phyloP scores from a whole-genome alignment of 139 green algal species.

The Closterium sp. region DNA sequence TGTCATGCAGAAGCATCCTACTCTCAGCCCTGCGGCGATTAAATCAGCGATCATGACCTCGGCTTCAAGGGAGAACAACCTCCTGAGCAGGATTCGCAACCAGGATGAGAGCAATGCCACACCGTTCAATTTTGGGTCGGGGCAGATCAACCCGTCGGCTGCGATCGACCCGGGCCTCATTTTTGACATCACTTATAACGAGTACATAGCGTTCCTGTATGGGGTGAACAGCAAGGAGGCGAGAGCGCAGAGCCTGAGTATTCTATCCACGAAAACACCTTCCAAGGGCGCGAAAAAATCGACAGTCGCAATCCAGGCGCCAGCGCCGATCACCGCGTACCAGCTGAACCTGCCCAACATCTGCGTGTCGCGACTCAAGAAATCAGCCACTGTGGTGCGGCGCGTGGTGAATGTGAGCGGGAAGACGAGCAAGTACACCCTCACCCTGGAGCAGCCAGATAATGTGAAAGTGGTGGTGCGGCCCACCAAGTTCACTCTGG shows the following conservation, averaged over 20 bases:
- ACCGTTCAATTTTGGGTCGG: slow-evolving; percentile 22
- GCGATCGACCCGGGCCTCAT: slow-evolving; percentile 16
- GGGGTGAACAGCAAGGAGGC: neutral
- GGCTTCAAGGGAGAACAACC: neutral
- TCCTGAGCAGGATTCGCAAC: neutral
- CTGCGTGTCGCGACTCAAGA: neutral
- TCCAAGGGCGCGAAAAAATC: neutral
- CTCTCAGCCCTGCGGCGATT: neutral
- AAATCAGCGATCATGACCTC: slow-evolving; percentile 32
- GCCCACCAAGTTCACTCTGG: neutral
- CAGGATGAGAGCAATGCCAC: neutral
- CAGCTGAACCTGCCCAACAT: slow-evolving; percentile 26
- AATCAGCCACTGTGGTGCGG: slow-evolving; percentile 1
- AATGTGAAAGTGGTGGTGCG: slow-evolving; percentile 11
- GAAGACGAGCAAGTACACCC: neutral
- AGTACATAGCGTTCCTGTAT: slow-evolving; percentile 27
- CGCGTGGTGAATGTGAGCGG: slow-evolving; percentile 1
- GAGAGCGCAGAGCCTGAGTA: neutral
- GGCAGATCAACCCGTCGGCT: slow-evolving; percentile 20
- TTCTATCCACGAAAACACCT: neutral
- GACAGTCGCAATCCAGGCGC: neutral
- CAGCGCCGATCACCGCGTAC: neutral
- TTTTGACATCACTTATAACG: slow-evolving; percentile 11
- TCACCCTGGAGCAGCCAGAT: neutral
- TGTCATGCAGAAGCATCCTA: slow-evolving; percentile 16